Base-by-base conservation (phyloP, 768 basidiomycete species). In the Multifurca ochricompacta region DNA sequence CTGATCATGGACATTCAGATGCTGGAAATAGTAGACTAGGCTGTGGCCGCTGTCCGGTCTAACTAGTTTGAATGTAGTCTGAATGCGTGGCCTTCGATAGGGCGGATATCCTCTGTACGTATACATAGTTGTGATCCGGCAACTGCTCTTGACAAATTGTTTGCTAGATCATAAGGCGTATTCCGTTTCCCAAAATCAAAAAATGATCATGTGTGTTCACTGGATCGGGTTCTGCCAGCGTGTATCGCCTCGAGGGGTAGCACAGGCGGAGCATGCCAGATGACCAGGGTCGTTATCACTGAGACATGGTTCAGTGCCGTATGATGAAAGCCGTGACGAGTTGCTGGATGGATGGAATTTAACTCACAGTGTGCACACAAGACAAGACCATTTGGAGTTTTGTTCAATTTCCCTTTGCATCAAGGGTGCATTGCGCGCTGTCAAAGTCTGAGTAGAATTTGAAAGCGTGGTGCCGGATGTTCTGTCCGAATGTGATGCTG, bases 181-280 rank as follows among this genome's bases (percentile, higher is more conserved):
- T 31, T 16, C 39, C 18, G 13, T 36, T 39, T 48, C n/a, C 13
- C 41, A 21, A 9, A n/a, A 34, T 14, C 35, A 9, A 32, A 16
- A n/a, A 4, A 9, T 46, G 42, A 30, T 40, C 43, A 40, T 44
- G 23, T 51, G 42, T 51, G 28, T n/a, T 48, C 56, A 52, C 13
- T 30, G 44, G 16, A 41, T 16, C 27, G 34, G 2, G 23, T 27
- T 34, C 16, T 8, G 27, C 53, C 57, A 59, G 2, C 19, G 16
- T 21, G 34, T 37, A 30, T 77, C 74, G 25, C 79, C 78, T 50
- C 73, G 71, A 47, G 76, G 73, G 9, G 79, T 82, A 3, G 70
- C 70, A 64, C 85, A 87, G 1, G 74, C 82, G 35, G 79, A 74
- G 63, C 85, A 87, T 8, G 78, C 78, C 8, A 83, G 72, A 65